A percentile compares a stretch with the other conserved stretches of the same genome.
These are phyloP conservation scores for Chrysosporium queenslandicum DNA, from an alignment of 2,329 filamentous ascomycete species.

Conservation along the genomic window DNA sequence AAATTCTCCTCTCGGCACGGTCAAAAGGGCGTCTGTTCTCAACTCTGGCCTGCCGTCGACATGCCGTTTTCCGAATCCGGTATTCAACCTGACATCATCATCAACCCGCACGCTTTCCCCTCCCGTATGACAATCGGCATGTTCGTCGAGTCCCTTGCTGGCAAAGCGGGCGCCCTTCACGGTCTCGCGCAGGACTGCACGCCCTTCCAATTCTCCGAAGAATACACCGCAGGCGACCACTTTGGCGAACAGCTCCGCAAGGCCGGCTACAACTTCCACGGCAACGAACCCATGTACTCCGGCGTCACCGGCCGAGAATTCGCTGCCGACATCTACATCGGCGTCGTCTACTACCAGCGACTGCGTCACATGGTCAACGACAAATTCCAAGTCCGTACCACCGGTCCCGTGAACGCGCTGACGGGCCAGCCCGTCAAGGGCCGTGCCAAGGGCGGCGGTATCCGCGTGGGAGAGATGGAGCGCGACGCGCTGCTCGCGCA, in stretches of 20 bases:
- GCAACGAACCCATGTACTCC: constrained; percentile 97
- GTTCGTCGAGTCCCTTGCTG: constrained; percentile 94
- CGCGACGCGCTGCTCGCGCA: constrained; percentile 89
- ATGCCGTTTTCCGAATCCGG: constrained; percentile 96
- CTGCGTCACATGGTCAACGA: constrained; percentile 99
- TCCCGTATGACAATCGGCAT: constrained; percentile 99
- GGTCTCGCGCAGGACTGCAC: constrained; percentile 94
- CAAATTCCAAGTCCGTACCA: constrained; percentile 96
- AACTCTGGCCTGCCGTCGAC: constrained; percentile 87
- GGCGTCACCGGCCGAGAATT: constrained; percentile 94
- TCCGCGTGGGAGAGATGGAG: constrained; percentile 99
- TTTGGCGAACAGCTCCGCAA: constrained; percentile 93
- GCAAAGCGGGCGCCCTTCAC: constrained; percentile 87
- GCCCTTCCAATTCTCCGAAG: constrained; percentile 87
- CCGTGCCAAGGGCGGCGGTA: constrained; percentile 90
- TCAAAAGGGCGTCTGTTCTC: constrained; percentile 92
- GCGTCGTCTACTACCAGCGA: constrained; percentile 96
- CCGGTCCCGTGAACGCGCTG: constrained; percentile 77
- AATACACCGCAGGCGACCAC: constrained; percentile 83
- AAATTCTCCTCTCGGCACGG: constrained; percentile 98
- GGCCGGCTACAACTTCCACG: constrained; percentile 95
- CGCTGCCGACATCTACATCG: constrained; percentile 88
- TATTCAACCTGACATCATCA: constrained; percentile 95
- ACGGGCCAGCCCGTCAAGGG: constrained; percentile 97
- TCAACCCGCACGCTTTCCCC: constrained; percentile 98